A percentile compares a stretch with the other conserved stretches of the same genome.
These are phyloP conservation scores for Davidsoniella eucalypti DNA, from an alignment of 2,329 filamentous ascomycete species.

Conservation along the genomic window DNA sequence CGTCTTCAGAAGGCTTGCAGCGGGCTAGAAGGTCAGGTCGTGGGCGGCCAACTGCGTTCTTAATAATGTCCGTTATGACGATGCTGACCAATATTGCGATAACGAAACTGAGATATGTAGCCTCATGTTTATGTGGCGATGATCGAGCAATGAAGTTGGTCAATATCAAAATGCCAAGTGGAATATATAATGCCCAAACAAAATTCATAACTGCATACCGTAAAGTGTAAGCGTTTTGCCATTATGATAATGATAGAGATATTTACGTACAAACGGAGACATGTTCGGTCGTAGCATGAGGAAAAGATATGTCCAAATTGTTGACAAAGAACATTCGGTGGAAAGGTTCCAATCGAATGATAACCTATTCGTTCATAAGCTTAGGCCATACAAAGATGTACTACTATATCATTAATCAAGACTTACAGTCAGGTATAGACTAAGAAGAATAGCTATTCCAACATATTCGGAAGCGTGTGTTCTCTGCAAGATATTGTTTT, in stretches of 20 bases:
- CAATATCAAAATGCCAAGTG: constrained; percentile 46
- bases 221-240: background rate
- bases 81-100: constrained; percentile 62
- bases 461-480: constrained; percentile 83
- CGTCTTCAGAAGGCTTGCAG: constrained; percentile 50
- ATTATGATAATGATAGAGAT: background rate
- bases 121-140: constrained; percentile 63
- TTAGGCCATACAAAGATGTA: background rate
- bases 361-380: background rate
- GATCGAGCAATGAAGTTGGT: constrained; percentile 49
- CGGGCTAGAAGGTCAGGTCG: constrained; percentile 49
- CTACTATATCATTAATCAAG: background rate
- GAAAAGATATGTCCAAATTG: constrained; percentile 70
- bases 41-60: constrained; percentile 71
- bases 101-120: constrained; percentile 64
- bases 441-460: constrained; percentile 54
- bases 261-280: constrained; percentile 53
- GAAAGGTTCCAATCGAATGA: constrained; percentile 63
- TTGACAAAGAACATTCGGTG: constrained; percentile 88
- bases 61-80: constrained; percentile 79
- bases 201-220: constrained; percentile 47
- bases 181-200: constrained; percentile 59
- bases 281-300: constrained; percentile 68
- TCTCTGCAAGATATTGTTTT: constrained; percentile 29
- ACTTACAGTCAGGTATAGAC: constrained; percentile 45